phyloP scores from a whole-genome alignment of 176 grass and related monocot genomes.

The Urochloa ruziziensis region DNA sequence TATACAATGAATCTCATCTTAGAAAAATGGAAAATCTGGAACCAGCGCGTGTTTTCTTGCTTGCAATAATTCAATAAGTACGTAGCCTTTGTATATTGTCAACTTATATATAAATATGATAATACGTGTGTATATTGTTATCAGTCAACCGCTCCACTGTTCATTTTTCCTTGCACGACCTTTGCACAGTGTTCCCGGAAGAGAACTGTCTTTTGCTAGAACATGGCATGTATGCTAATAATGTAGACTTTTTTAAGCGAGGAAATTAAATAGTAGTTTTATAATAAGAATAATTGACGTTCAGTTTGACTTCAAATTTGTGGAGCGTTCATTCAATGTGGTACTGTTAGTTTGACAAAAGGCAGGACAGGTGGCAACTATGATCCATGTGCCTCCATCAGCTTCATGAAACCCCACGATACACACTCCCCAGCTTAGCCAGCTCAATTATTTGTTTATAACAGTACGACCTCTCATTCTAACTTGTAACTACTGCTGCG shows the following conservation, averaged over 20 bases:
- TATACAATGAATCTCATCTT: background rate
- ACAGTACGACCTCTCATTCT: background rate
- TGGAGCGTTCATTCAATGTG: background rate
- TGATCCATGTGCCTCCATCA: slow-evolving; percentile 26
- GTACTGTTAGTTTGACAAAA: slow-evolving; percentile 21
- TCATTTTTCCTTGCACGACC: background rate
- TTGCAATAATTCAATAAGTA: background rate
- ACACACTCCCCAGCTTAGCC: background rate
- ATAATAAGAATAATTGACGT: background rate
- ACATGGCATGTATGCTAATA: slow-evolving; percentile 14
- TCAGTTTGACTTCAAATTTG: slow-evolving; percentile 10
- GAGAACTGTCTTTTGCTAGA: background rate
- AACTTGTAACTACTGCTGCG: background rate
- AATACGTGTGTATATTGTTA: background rate
- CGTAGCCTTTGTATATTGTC: background rate
- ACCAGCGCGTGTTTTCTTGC: background rate
- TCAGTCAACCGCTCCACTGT: slow-evolving; percentile 19
- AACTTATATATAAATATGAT: slow-evolving; percentile 2
- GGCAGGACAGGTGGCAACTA: slow-evolving; percentile 30
- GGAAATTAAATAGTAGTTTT: background rate
- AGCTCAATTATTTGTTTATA: slow-evolving; percentile 21
- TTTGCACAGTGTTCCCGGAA: background rate
- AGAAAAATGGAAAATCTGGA: background rate
- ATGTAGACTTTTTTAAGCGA: background rate
- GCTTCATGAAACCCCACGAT: background rate